phyloP scores from a whole-genome alignment of 805 yeast species.

The Candida verbasci region DNA sequence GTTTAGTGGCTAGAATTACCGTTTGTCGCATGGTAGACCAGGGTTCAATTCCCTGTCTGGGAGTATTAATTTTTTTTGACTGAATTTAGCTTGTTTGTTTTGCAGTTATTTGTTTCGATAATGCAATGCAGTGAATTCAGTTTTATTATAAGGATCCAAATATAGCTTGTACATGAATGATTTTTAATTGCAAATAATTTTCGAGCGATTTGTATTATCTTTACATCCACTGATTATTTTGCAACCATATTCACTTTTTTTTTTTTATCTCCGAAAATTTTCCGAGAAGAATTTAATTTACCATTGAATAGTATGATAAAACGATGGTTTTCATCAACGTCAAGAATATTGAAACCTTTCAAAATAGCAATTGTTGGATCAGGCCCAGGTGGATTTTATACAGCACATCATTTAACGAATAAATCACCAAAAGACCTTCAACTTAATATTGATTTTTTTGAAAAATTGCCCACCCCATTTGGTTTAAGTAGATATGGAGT shows the following conservation, averaged over 20 bases:
- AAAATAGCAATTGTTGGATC: constrained; percentile 82
- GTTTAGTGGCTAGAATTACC: constrained; percentile 3
- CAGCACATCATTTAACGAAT: constrained; percentile 68
- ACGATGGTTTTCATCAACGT: constrained; percentile 4
- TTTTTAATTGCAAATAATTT: no score
- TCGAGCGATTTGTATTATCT: no score
- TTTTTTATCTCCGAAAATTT: no score
- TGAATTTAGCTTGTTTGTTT: no score
- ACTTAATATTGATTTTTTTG: constrained; percentile 62
- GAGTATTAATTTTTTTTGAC: no score
- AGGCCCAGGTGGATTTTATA: constrained; percentile 96
- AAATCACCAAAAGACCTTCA: constrained; percentile 29
- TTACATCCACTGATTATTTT: no score
- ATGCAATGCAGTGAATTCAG: no score
- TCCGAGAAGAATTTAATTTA: no score
- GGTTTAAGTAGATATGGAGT: constrained; percentile 93
- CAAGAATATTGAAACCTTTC: neutral
- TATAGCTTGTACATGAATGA: no score
- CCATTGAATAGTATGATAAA: no score
- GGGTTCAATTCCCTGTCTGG: constrained; percentile 3
- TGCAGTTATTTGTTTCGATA: neutral
- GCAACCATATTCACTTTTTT: no score
- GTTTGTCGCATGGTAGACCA: constrained; percentile 3
- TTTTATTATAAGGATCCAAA: no score
- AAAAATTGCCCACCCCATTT: constrained; percentile 81